Conservation (phyloP, 495 filamentous ascomycete genomes). For the Poronia punctata region DNA sequence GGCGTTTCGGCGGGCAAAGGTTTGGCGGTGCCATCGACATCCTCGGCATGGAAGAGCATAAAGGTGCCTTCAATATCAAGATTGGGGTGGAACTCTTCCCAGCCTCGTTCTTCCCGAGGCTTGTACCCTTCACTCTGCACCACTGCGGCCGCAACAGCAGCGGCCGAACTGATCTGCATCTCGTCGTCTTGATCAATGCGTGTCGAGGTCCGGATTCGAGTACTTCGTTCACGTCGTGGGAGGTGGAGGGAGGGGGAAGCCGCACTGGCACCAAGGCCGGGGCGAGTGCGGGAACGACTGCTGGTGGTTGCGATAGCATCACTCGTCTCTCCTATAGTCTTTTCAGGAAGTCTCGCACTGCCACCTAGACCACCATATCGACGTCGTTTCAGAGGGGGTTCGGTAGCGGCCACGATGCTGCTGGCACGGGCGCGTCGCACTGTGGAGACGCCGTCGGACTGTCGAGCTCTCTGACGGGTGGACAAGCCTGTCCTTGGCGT, state of each 20-base stretch:
- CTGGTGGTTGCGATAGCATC: slow-evolving; percentile 26
- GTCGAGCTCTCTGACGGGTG: slow-evolving; percentile 37
- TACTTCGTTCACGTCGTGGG: slow-evolving; percentile 43
- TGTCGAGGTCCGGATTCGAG: slow-evolving; percentile 43
- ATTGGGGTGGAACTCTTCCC: slow-evolving; percentile 95
- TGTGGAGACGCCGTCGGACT: slow-evolving; percentile 34
- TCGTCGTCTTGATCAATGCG: slow-evolving; percentile 41
- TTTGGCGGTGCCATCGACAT: slow-evolving; percentile 65
- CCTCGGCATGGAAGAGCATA: slow-evolving; percentile 69
- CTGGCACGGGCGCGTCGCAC: slow-evolving; percentile 32
- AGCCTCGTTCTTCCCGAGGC: slow-evolving; percentile 89
- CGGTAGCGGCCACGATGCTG: slow-evolving; percentile 37
- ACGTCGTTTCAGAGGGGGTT: slow-evolving; percentile 47
- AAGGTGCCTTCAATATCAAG: slow-evolving; percentile 79
- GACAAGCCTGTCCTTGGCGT: slow-evolving; percentile 35
- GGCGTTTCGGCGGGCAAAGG: slow-evolving; percentile 38
- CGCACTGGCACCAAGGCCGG: slow-evolving; percentile 25
- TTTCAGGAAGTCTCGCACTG: slow-evolving; percentile 67
- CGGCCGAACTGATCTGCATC: slow-evolving; percentile 66
- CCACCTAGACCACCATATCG: slow-evolving; percentile 74
- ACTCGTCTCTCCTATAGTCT: slow-evolving; percentile 48
- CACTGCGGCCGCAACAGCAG: slow-evolving; percentile 74
- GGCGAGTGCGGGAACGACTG: slow-evolving; percentile 28
- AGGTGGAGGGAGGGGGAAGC: slow-evolving; percentile 36
- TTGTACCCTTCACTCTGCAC: slow-evolving; percentile 94